Conservation (phyloP, 2,329 filamentous ascomycete species). For the Fusarium concolor region DNA sequence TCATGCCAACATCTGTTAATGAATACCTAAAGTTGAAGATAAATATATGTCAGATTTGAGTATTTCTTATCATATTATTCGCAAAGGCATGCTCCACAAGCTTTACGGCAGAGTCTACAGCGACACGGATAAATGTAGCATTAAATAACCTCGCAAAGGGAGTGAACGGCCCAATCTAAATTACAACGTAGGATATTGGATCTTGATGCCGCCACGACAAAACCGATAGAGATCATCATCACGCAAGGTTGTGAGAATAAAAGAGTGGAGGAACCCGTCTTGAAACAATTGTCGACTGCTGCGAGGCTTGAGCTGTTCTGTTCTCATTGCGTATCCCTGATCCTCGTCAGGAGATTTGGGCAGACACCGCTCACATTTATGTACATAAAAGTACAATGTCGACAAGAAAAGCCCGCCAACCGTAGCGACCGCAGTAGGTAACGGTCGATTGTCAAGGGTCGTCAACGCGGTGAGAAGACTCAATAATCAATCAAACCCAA, state of each 20-base stretch:
- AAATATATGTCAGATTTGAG: too few species aligned
- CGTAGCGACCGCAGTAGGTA: conserved; percentile 15
- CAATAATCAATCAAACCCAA: not conserved
- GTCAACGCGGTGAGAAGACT: conserved; percentile 27
- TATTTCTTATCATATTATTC: too few species aligned
- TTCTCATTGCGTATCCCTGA: conserved; percentile 14
- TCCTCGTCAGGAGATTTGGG: conserved; percentile 29
- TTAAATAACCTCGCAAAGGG: not conserved
- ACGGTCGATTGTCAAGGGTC: conserved; percentile 24
- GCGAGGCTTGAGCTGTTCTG: not conserved
- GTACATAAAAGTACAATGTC: conserved; percentile 1
- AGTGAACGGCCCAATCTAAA: conserved; percentile 17
- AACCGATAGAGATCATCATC: conserved; percentile 31
- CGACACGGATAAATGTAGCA: too few species aligned
- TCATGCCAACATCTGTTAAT: too few species aligned
- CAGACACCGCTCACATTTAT: conserved; percentile 17
- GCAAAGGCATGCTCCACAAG: too few species aligned
- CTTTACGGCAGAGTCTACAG: too few species aligned
- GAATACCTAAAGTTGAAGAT: too few species aligned
- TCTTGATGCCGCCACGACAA: conserved; percentile 26
- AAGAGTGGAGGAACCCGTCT: conserved; percentile 21
- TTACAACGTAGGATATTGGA: conserved; percentile 18
- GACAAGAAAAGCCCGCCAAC: conserved; percentile 19
- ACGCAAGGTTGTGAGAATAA: conserved; percentile 21
- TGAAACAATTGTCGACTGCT: conserved; percentile 22